Conservation (phyloP, 2,329 filamentous ascomycete genomes). For the Coniochaeta sp. region DNA sequence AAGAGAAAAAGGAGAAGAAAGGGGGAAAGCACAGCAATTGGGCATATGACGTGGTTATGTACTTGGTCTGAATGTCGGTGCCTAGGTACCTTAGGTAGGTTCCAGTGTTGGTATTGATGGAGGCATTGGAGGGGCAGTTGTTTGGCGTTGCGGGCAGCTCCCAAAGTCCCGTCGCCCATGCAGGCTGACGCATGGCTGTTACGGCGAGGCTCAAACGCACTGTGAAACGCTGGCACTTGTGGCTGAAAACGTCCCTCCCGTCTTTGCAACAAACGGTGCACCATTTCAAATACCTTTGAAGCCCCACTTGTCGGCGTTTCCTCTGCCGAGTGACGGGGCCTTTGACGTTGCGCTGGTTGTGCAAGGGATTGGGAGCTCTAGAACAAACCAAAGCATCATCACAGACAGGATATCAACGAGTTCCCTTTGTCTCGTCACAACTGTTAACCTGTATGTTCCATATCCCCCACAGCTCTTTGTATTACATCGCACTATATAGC, state of each 20-base stretch:
- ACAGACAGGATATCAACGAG: background rate
- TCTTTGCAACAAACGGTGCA: no score
- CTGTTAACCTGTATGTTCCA: background rate
- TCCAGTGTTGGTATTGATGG: background rate
- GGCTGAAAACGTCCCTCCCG: background rate
- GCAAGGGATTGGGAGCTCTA: background rate
- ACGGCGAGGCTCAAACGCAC: conserved; percentile 4
- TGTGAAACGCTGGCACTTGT: background rate
- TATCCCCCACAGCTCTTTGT: no score
- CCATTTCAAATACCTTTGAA: no score
- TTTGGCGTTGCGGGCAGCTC: conserved; percentile 16
- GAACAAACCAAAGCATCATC: background rate
- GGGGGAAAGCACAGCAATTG: background rate
- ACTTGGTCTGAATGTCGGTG: background rate
- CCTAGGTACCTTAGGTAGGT: background rate
- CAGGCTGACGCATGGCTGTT: background rate
- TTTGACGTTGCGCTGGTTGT: background rate
- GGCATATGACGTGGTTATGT: background rate
- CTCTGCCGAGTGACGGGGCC: background rate
- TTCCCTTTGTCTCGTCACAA: background rate
- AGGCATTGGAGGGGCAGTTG: background rate
- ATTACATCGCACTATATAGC: no score
- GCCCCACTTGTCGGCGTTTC: no score
- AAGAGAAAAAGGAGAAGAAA: background rate
- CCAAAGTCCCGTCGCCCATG: background rate